Evolutionary conservation across 495 filamentous ascomycete genomes (phyloP), one percentile per base, ranked within the genome.

Genomic region (Podospora bellae-mahoneyi): DNA sequence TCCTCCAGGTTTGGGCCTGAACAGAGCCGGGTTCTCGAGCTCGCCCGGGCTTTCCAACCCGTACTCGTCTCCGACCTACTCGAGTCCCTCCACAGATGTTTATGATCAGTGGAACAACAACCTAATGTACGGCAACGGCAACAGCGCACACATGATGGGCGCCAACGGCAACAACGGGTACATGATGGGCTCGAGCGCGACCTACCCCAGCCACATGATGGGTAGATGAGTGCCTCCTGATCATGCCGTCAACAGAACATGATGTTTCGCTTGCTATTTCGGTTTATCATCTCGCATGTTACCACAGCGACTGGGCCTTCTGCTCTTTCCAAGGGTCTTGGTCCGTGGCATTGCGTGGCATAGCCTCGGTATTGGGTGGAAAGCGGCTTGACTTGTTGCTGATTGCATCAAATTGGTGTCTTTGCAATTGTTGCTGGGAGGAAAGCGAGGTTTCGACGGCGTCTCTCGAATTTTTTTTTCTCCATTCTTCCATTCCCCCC

Each of bases 1-100:
- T 39, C 91, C 91, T 10, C 91, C 91, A 20, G 90, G 90, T 32
- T 81, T 91, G 28, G 79, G 79, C 28, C 78, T 84, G 61, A 77
- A 74, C 69, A 78, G 83, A 5, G 61, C 70, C 60, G 79, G 30
- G 54, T 73, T 72, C 72, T 77, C 69, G 39, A 71, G 60, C 58
- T 72, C 71, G 64, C 68, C 71, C 2, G 68, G 64, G 28, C 60
- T 74, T 10, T 48, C 39, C 39, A 48, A 48, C 39, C 39, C 60
- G n/a, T 76, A 73, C 66, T 34, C 57, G 4, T 69, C 72, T 7
- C 67, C 71, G 3, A 55, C 68, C 20, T 70, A 71, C 30, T 44
- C 70, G 13, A 64, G n/a, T 48, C 53, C 70, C 13, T 44, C 69
- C 1, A 61, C 16, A 6, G 19, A 20, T 59, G 16, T 59, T 18